Base-by-base conservation (phyloP, 2,329 filamentous ascomycete species). In the Tricladium varicosporioides region DNA sequence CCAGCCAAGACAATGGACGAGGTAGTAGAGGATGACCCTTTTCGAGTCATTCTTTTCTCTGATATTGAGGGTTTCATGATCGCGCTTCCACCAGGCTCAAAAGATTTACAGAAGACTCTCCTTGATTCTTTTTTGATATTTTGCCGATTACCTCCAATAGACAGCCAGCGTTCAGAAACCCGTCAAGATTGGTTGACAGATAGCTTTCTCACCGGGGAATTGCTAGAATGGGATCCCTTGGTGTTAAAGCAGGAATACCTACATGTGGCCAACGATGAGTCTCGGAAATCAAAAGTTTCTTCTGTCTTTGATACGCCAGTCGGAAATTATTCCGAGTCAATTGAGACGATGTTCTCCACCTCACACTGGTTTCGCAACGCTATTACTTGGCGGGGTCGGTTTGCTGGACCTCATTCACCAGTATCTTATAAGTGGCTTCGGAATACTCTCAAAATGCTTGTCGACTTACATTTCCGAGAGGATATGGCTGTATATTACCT, bases 1-100 rank as follows among this genome's bases (percentile, higher is more conserved):
- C 90, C 92, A 5, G 89, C 89, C 14, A 83, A 89, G 49, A 88
- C 88, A 0, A 64, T 88, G 59, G 91, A 97, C 69, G 85, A 91
- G 22, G 80, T 83, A 1, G 82, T 81, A 14, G 87, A 91, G 61
- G 87, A 92, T 57, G 93, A 97, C 66, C 89, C 91, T 0, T 96
- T 89, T 63, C 82, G 92, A 36, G 83, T 94, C 2, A 82, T 96
- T 47, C 82, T 97, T 67, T 92, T 86, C 64, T 82, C 85, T 0
- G 94, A 97, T 69, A 76, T 97, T 16, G 75, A 84, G 60, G 78
- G 82, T 0, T 78, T 88, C 27, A 68, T 96, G 1, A 74, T 84
- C 32, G 65, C 74, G 50, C 71, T 87, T 4, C 81, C 83, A 0
- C 32, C 53, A 5, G 68, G 68, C 22, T 63, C 78, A 56, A 54